phyloP scores from a whole-genome alignment of 768 basidiomycete genomes.

The Lentinula sp. region DNA sequence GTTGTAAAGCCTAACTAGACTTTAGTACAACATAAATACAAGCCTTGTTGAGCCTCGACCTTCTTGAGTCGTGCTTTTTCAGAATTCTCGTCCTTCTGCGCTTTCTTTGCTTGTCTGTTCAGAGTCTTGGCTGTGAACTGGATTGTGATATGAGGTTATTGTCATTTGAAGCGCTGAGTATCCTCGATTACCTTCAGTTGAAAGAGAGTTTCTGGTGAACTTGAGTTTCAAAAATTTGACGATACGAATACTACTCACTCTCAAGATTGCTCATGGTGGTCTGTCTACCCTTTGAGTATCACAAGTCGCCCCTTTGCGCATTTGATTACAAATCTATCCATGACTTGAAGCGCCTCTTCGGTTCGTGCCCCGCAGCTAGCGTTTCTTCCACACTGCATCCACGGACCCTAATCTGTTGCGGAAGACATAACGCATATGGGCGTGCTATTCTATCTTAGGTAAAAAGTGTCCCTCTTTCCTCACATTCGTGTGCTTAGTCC shows the following conservation, averaged over 20 bases:
- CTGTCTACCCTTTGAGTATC: background rate
- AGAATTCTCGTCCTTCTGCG: slow-evolving; percentile 86
- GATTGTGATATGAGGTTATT: background rate
- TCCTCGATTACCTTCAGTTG: slow-evolving; percentile 77
- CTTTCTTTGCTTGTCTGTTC: slow-evolving; percentile 93
- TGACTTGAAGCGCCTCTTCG: background rate
- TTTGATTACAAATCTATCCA: too few species aligned
- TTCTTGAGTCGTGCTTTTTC: slow-evolving; percentile 94
- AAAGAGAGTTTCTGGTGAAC: slow-evolving; percentile 83
- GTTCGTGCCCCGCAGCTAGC: background rate
- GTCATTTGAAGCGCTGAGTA: background rate
- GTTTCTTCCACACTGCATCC: background rate
- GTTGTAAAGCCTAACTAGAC: slow-evolving; percentile 73
- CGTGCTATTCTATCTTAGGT: slow-evolving; percentile 62
- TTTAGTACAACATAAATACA: background rate
- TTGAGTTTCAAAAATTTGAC: slow-evolving; percentile 16
- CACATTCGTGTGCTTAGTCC: background rate
- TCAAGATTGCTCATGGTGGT: slow-evolving; percentile 75
- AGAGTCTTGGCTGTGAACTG: slow-evolving; percentile 99
- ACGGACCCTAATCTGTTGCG: background rate
- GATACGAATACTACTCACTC: slow-evolving; percentile 50
- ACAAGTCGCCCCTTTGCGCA: background rate
- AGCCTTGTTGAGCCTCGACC: slow-evolving; percentile 34
- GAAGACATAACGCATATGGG: slow-evolving; percentile 29
- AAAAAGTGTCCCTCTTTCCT: slow-evolving; percentile 9